A percentile compares a stretch with the other conserved stretches of the same genome.
These are phyloP conservation scores for Apophysomyces elegans DNA, from an alignment of 371 early-diverging fungal genomes.

Conservation along the genomic window DNA sequence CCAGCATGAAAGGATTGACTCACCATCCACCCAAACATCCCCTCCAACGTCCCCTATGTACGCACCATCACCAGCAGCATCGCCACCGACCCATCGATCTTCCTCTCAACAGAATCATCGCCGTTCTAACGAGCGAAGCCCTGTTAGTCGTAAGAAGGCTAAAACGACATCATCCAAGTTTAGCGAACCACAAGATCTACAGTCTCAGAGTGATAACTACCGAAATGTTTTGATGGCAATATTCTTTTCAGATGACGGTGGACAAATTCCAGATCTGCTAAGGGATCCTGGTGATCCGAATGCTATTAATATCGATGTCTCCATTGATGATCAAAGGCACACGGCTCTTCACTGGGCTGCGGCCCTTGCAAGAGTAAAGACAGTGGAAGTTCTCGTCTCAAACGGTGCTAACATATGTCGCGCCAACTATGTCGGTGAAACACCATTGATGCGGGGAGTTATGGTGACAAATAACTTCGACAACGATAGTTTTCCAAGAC, in stretches of 20 bases:
- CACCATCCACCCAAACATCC: neutral
- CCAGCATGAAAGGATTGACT: neutral
- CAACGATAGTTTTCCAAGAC: slow-evolving; percentile 73
- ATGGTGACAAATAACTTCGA: slow-evolving; percentile 90
- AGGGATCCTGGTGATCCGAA: slow-evolving; percentile 36
- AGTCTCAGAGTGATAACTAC: slow-evolving; percentile 52
- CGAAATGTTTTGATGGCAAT: slow-evolving; percentile 74
- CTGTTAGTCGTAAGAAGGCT: neutral
- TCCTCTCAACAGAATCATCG: neutral
- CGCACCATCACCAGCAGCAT: slow-evolving; percentile 1
- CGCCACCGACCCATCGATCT: slow-evolving; percentile 1
- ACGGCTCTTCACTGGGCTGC: slow-evolving; percentile 97
- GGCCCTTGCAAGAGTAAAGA: slow-evolving; percentile 81
- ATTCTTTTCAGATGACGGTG: slow-evolving; percentile 69
- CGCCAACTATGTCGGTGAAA: slow-evolving; percentile 86
- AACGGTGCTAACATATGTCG: slow-evolving; percentile 76
- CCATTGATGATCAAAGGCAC: slow-evolving; percentile 94
- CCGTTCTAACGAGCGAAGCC: neutral
- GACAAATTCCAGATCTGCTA: slow-evolving; percentile 63
- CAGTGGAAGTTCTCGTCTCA: slow-evolving; percentile 74
- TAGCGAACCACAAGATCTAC: neutral
- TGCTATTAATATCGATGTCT: slow-evolving; percentile 48
- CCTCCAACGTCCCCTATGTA: slow-evolving; percentile 1
- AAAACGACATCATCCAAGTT: neutral
- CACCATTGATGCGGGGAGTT: slow-evolving; percentile 91